Conservation (phyloP, 2,329 filamentous ascomycete species). For the Paecilomyces niveus region DNA sequence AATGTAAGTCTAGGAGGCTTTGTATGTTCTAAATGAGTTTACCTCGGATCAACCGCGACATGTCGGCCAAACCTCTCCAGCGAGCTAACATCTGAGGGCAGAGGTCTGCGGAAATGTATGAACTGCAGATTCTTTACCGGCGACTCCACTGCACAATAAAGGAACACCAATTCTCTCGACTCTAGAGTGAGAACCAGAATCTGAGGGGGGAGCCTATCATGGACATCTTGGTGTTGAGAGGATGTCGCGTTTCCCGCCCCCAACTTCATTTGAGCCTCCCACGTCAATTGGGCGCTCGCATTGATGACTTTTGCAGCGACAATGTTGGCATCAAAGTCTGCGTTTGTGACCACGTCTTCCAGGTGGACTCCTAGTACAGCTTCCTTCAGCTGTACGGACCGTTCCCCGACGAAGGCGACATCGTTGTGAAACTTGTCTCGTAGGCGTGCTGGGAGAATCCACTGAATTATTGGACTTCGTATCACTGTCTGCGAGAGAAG, state of each 20-base stretch:
- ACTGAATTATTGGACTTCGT: constrained; percentile 66
- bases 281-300: constrained; percentile 36
- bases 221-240: constrained; percentile 5
- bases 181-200: constrained; percentile 70
- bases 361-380: constrained; percentile 59
- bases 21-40: constrained; percentile 21
- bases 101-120: constrained; percentile 50
- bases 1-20: constrained; percentile 1
- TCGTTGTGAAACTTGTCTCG: constrained; percentile 66
- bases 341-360: constrained; percentile 67
- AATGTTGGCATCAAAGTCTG: constrained; percentile 72
- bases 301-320: constrained; percentile 72
- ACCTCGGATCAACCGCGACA: constrained; percentile 73
- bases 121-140: constrained; percentile 48
- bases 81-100: constrained; percentile 50
- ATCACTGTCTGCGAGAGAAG: constrained; percentile 73
- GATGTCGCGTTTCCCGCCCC: constrained; percentile 6
- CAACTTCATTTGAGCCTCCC: constrained; percentile 24
- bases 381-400: constrained; percentile 74
- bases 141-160: constrained; percentile 53
- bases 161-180: constrained; percentile 65
- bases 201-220: constrained; percentile 60
- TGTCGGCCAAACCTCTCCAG: constrained; percentile 54
- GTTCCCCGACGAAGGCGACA: constrained; percentile 77
- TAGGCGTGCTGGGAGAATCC: constrained; percentile 72